phyloP scores from a whole-genome alignment of 306 rosid genomes.

The Cyclanthera cordifolia region DNA sequence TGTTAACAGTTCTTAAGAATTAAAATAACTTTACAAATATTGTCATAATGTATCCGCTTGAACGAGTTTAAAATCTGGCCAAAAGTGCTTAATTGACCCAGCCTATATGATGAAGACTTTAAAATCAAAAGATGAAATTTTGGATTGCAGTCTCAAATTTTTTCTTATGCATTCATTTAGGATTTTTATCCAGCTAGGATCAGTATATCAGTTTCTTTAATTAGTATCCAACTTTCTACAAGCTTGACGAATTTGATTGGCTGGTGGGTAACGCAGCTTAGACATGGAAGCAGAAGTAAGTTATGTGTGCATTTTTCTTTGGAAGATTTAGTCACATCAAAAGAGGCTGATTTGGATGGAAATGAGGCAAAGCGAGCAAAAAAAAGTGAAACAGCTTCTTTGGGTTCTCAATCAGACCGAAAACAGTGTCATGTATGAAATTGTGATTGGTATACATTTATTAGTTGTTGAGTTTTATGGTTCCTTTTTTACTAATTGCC shows the following conservation, averaged over 20 bases:
- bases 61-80: background rate
- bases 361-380: constrained; percentile 31
- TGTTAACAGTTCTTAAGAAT: background rate
- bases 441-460: constrained; percentile 13
- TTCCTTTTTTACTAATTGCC: constrained; percentile 3
- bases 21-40: background rate
- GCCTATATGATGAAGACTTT: background rate
- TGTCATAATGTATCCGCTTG: background rate
- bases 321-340: constrained; percentile 42
- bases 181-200: constrained; percentile 6
- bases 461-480: background rate
- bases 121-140: background rate
- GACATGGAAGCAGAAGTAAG: constrained; percentile 34
- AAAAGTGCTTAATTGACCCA: background rate
- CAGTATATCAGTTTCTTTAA: background rate
- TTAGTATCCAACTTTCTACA: background rate
- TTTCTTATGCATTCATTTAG: background rate
- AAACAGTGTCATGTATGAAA: constrained; percentile 45
- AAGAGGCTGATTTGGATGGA: constrained; percentile 26
- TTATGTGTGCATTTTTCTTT: constrained; percentile 31
- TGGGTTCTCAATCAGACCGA: constrained; percentile 31
- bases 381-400: constrained; percentile 35
- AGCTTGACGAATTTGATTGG: background rate
- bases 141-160: background rate
- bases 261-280: constrained; percentile 34